Base-by-base conservation (phyloP, 352 stramenopile genomes). In the Globisporangium parvum region DNA sequence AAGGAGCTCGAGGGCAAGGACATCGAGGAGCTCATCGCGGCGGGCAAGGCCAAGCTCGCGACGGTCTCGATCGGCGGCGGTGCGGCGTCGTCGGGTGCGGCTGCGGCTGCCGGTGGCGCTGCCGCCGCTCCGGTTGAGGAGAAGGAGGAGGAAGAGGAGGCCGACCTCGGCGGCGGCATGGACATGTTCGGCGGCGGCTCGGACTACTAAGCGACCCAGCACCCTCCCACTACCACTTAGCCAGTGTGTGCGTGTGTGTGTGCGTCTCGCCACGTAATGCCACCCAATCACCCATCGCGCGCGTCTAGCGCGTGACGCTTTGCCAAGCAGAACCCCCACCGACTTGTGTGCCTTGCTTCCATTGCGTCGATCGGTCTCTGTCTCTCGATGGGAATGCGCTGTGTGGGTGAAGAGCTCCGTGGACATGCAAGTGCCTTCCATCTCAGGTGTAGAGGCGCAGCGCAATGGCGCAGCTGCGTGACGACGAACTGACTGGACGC, bases 1-100 rank as follows among this genome's bases (percentile, higher is more conserved):
- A 93, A 93, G 76, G 85, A 95, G 71, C 74, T 95, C 53, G 82
- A 91, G 66, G 85, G 83, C 73, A 95, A 95, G 78, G 82, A 91
- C 76, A 76, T 93, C 65, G 72, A 92, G 46, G 85, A 95, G 68
- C 71, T 95, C 60, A 75, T 95, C 66, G 75, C 70, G n/a, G 83
- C 78, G 48, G 85, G 85, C 69, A 88, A 93, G 73, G 74, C 66
- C 21, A 95, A 95, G 79, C 77, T 95, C 60, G 67, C 82, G 40
- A 89, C 73, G 37, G 80, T 95, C 58, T 87, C 80, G 63, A 69
- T 93, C 50, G 80, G 85, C 64, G 76, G 71, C 59, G 69, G 74
- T 46, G 60, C 70, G 17, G 63, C 71, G 53, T 65, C 60, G 50
- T 57, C 71, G 44, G 72, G 63, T 55, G 69, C 62, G 49, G 69